These are phyloP conservation scores for Passalora sequoiae DNA, from an alignment of 2,329 filamentous ascomycete genomes.

Conservation along the genomic window DNA sequence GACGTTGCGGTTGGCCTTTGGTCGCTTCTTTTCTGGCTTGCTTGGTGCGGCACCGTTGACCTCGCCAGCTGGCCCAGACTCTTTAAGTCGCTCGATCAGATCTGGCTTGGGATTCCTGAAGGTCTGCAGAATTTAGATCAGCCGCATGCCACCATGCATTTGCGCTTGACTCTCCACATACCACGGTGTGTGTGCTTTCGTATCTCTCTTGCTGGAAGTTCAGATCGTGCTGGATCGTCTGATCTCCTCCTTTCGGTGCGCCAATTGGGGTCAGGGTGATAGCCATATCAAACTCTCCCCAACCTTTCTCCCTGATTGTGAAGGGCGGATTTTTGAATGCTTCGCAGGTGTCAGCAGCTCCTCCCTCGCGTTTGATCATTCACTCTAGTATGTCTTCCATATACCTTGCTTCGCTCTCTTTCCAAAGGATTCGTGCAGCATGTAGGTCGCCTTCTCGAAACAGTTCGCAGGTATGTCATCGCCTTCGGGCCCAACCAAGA, in stretches of 20 bases:
- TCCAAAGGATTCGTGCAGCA: constrained; percentile 88
- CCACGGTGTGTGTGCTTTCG: constrained; percentile 72
- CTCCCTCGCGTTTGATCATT: too few relatives aligned
- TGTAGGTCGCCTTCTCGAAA: constrained; percentile 90
- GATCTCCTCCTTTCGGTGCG: constrained; percentile 73
- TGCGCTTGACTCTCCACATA: too few relatives aligned
- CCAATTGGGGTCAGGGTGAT: constrained; percentile 71
- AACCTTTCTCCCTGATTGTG: constrained; percentile 85
- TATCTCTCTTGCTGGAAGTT: constrained; percentile 82
- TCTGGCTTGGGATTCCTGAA: constrained; percentile 92
- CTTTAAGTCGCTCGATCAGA: constrained; percentile 71
- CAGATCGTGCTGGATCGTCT: constrained; percentile 76
- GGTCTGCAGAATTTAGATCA: constrained; percentile 46
- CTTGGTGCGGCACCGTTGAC: constrained; percentile 49
- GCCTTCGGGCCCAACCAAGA: constrained; percentile 76
- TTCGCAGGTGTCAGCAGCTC: constrained; percentile 12
- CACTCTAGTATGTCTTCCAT: constrained; percentile 3
- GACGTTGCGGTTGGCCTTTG: constrained; percentile 50
- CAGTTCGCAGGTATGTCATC: constrained; percentile 75
- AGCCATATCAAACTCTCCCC: constrained; percentile 96
- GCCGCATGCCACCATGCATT: too few relatives aligned
- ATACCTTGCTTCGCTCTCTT: constrained; percentile 63
- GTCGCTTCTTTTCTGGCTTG: constrained; percentile 69
- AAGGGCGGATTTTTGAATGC: constrained; percentile 83
- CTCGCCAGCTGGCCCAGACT: constrained; percentile 68